Percentiles rank a stretch among this genome's conserved stretches.
These are phyloP conservation scores for Cyberlindnera sargentensis DNA, from an alignment of 805 yeast genomes.

Conservation along the genomic window DNA sequence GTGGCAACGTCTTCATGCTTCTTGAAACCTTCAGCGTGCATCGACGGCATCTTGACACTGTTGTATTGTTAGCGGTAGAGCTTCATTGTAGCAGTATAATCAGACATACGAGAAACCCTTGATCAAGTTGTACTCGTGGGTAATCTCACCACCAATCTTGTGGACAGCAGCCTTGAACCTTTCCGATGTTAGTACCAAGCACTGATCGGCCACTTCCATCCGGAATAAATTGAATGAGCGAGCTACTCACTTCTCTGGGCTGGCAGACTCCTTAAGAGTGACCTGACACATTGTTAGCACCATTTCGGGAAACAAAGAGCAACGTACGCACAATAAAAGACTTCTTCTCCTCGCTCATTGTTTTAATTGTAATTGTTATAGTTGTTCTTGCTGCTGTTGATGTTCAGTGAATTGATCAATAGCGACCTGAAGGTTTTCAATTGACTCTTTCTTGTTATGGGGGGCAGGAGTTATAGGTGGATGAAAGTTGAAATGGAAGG, in stretches of 20 bases:
- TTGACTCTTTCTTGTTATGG: too few species aligned
- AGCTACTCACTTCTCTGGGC: constrained; percentile 23
- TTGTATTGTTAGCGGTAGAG: not conserved
- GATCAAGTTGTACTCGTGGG: constrained; percentile 54
- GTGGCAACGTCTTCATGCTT: constrained; percentile 45
- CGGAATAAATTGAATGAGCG: not conserved
- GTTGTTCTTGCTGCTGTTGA: too few species aligned
- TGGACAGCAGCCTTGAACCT: constrained; percentile 43
- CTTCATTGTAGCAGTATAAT: not conserved
- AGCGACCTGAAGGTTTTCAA: too few species aligned
- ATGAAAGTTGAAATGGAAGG: too few species aligned
- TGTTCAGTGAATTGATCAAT: too few species aligned
- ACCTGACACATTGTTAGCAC: constrained; percentile 20
- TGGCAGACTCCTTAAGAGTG: constrained; percentile 31
- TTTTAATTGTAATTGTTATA: not conserved
- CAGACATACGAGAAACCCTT: constrained; percentile 46
- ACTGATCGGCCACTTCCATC: not conserved
- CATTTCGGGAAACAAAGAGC: not conserved
- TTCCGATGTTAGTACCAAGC: constrained; percentile 4
- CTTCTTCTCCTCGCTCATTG: constrained; percentile 21
- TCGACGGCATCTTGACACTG: constrained; percentile 45
- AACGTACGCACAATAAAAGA: constrained; percentile 20
- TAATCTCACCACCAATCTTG: constrained; percentile 53
- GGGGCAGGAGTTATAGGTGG: too few species aligned
- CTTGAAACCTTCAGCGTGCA: constrained; percentile 40